A percentile compares a stretch with the other conserved stretches of the same genome.
Conservation (phyloP, 108 stramenopile species). For the Pseudonitzschia multistriata region DNA sequence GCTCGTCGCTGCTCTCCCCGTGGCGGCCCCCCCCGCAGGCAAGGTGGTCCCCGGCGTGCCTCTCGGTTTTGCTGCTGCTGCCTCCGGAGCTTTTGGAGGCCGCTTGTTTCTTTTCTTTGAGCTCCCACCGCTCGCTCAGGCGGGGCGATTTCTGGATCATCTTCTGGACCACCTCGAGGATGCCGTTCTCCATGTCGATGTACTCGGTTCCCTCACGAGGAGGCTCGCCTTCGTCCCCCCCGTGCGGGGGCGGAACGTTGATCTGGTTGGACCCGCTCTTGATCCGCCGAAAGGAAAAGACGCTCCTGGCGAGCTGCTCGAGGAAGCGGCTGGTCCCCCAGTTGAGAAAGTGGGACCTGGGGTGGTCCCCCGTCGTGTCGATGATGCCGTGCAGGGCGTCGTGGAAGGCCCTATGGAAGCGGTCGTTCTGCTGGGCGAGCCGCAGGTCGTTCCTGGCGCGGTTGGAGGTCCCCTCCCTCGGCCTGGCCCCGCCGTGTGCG, state of each 20-base stretch:
- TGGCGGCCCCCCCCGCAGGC: too few species aligned
- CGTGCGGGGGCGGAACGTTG: background rate
- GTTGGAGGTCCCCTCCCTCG: background rate
- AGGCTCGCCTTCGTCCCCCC: too few species aligned
- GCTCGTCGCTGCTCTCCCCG: too few species aligned
- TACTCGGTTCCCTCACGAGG: too few species aligned
- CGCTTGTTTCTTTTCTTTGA: background rate
- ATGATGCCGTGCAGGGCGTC: background rate
- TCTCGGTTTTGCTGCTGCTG: slow-evolving; percentile 16
- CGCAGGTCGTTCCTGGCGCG: background rate
- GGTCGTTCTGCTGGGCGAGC: background rate
- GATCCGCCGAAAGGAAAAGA: background rate
- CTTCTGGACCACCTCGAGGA: background rate
- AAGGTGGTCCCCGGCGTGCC: too few species aligned
- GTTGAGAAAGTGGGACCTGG: background rate
- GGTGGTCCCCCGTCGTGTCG: background rate
- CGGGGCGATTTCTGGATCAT: background rate
- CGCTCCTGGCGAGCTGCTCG: background rate
- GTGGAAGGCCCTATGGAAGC: background rate
- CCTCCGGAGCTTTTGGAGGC: too few species aligned
- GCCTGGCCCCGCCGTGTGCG: background rate
- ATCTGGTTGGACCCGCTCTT: background rate
- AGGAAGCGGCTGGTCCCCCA: background rate
- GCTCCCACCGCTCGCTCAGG: background rate
- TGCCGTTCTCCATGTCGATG: background rate